Evolutionary conservation across 225 moss, liverwort and hornwort genomes (phyloP).

Genomic region (Physcomitrium patens): DNA sequence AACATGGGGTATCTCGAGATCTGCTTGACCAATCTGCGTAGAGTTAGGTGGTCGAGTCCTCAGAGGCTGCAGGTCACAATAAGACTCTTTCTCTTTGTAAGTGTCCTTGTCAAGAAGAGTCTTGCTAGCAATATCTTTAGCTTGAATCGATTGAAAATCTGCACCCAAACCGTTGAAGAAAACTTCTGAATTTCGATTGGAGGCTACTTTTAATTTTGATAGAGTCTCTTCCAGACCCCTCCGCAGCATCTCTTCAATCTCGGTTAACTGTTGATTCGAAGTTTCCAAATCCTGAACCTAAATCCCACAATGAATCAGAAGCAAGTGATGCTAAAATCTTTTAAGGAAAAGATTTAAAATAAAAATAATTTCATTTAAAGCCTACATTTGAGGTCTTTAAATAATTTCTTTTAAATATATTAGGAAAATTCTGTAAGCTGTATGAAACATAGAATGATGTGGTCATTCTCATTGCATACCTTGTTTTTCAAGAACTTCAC

Average conservation of each 20-base stretch:
- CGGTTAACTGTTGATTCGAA: slow-evolving; percentile 41
- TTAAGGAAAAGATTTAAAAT: not conserved
- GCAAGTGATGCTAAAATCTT: slow-evolving; percentile 9
- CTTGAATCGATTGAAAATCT: slow-evolving; percentile 23
- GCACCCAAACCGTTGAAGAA: not conserved
- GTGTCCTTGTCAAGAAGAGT: slow-evolving; percentile 48
- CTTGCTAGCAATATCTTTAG: slow-evolving; percentile 58
- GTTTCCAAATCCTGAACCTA: slow-evolving; percentile 58
- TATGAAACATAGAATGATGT: not conserved
- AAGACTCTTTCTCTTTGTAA: slow-evolving; percentile 32
- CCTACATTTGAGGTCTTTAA: not conserved
- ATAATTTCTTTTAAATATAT: too few relatives aligned
- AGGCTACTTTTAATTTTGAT: slow-evolving; percentile 40
- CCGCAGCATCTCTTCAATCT: slow-evolving; percentile 42
- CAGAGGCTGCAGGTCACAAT: slow-evolving; percentile 25
- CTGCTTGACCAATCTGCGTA: slow-evolving; percentile 22
- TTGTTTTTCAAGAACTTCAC: slow-evolving; percentile 48
- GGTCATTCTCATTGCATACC: slow-evolving; percentile 31
- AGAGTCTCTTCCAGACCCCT: slow-evolving; percentile 47
- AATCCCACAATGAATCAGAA: slow-evolving; percentile 27
- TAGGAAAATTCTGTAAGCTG: not conserved
- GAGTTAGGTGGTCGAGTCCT: slow-evolving; percentile 13
- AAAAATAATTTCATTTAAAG: not conserved
- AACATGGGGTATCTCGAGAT: slow-evolving; percentile 21
- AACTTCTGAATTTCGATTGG: slow-evolving; percentile 28